Percentiles rank a stretch among this genome's conserved stretches.
These are phyloP conservation scores for Tanacetum coccineum DNA, from an alignment of 129 eudicot genomes.

Conservation along the genomic window DNA sequence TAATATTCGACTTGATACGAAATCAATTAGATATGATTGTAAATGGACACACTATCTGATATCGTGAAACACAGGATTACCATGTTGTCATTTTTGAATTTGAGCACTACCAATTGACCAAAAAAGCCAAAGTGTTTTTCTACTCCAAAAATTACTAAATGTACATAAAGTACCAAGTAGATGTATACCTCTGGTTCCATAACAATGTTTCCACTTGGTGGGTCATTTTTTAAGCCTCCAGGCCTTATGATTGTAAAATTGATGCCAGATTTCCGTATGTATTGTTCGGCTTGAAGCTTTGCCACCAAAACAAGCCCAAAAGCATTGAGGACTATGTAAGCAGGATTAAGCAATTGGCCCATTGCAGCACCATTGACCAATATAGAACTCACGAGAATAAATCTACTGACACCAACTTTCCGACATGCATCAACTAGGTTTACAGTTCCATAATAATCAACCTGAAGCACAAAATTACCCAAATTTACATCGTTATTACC, in stretches of 20 bases:
- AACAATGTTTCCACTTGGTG: conserved; percentile 83
- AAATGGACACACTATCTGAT: neutral
- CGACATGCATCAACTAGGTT: conserved; percentile 93
- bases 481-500: neutral
- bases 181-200: conserved; percentile 84
- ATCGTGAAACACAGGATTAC: neutral
- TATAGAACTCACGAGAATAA: conserved; percentile 75
- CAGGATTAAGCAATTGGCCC: conserved; percentile 91
- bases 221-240: conserved; percentile 83
- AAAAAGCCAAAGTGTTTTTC: conserved; percentile 20
- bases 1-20: neutral
- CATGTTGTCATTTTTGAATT: neutral
- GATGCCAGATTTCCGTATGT: conserved; percentile 83
- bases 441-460: conserved; percentile 88
- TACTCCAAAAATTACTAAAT: neutral
- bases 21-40: neutral
- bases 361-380: conserved; percentile 94
- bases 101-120: conserved; percentile 4
- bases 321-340: conserved; percentile 73
- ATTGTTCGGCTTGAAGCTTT: conserved; percentile 80
- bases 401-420: conserved; percentile 62
- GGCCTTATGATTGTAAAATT: conserved; percentile 90
- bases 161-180: neutral
- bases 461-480: conserved; percentile 42
- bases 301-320: conserved; percentile 77